Evolutionary conservation across 257 asterid genomes (phyloP).

Genomic region (Gentiana straminea): DNA sequence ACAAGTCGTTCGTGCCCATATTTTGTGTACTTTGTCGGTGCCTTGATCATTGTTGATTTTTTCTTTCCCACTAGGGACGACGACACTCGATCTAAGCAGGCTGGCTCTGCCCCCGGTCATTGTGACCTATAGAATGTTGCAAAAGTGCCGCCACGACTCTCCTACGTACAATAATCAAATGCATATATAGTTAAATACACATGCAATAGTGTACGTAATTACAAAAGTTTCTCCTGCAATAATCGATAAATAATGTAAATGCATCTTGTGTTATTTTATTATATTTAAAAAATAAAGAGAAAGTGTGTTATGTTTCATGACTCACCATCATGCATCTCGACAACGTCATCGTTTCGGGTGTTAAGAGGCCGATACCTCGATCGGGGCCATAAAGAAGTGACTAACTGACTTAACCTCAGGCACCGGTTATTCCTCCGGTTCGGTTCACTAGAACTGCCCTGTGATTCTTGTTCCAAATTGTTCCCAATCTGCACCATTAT

Average conservation of each 20-base stretch:
- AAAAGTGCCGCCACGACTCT: neutral
- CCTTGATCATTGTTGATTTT: too few relatives aligned
- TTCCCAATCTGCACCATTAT: conserved; percentile 24
- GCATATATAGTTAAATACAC: neutral
- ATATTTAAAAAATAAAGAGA: neutral
- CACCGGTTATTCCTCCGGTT: conserved; percentile 28
- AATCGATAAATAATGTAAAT: too few relatives aligned
- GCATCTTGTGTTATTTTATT: too few relatives aligned
- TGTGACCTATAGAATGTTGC: conserved; percentile 3
- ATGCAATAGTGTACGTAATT: neutral
- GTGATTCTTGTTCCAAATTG: conserved; percentile 4
- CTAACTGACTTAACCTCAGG: conserved; percentile 43
- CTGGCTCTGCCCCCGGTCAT: too few relatives aligned
- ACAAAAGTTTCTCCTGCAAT: too few relatives aligned
- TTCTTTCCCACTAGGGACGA: too few relatives aligned
- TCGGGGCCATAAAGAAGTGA: conserved; percentile 52
- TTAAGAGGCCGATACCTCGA: conserved; percentile 41
- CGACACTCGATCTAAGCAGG: too few relatives aligned
- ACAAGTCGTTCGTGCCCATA: too few relatives aligned
- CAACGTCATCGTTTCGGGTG: conserved; percentile 5
- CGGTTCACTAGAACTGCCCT: conserved; percentile 10
- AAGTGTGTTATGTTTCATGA: neutral
- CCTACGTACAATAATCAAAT: neutral
- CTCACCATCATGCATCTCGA: neutral
- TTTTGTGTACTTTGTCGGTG: too few relatives aligned